A percentile compares a stretch with the other conserved stretches of the same genome.
Evolutionary conservation across 106 monocot species (phyloP).

Genomic region (Dioscorea zingiberensis): DNA sequence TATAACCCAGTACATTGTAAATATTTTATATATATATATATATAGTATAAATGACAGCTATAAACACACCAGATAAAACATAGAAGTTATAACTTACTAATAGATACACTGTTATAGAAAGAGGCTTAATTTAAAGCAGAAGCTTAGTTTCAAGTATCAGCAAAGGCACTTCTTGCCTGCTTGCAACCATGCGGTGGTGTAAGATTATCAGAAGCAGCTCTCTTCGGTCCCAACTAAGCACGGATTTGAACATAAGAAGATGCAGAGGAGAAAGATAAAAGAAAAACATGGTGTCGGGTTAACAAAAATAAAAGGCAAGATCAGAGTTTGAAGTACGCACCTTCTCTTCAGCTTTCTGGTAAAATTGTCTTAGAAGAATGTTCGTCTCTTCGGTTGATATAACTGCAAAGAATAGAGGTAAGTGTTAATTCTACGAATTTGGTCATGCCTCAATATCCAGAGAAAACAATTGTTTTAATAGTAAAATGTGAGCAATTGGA

Average conservation of each 20-base stretch:
- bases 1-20: too few species aligned
- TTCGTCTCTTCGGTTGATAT: conserved; percentile 76
- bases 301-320: not conserved
- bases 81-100: too few species aligned
- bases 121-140: not conserved
- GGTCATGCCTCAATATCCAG: not conserved
- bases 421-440: not conserved
- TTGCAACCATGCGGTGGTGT: conserved; percentile 60
- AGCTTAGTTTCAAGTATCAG: conserved; percentile 1
- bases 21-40: too few species aligned
- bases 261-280: not conserved
- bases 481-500: too few species aligned
- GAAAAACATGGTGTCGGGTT: not conserved
- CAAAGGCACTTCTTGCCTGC: conserved; percentile 43
- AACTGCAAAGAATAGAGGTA: conserved; percentile 25
- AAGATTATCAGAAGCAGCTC: conserved; percentile 66
- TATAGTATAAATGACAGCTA: too few species aligned
- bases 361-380: conserved; percentile 78
- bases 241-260: not conserved
- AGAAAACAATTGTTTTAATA: too few species aligned
- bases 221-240: conserved; percentile 67
- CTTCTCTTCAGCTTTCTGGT: conserved; percentile 74
- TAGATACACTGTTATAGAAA: too few species aligned
- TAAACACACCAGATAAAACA: too few species aligned
- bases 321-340: conserved; percentile 15